These are phyloP conservation scores for Cyclostephanos tholiformis DNA, from an alignment of 108 stramenopile genomes.

Conservation along the genomic window DNA sequence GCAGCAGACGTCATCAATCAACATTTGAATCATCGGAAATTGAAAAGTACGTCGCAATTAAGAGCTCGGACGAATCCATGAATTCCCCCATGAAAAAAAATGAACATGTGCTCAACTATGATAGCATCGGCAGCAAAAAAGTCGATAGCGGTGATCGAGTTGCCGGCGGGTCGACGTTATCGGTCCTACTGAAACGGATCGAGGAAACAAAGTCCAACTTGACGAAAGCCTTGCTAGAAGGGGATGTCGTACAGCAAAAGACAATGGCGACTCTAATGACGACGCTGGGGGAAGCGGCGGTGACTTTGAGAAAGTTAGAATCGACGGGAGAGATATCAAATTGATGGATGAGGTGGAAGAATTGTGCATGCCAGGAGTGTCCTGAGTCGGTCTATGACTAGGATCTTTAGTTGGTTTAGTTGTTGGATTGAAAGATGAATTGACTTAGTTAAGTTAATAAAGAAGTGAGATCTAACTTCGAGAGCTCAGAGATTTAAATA, in stretches of 20 bases:
- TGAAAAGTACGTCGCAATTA: not conserved
- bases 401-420: too few species aligned
- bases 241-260: constrained; percentile 14
- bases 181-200: constrained; percentile 10
- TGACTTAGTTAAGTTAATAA: too few species aligned
- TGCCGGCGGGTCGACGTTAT: constrained; percentile 10
- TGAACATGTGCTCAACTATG: not conserved
- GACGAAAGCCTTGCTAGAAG: constrained; percentile 24
- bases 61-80: not conserved
- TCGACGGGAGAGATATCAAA: not conserved
- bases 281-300: constrained; percentile 29
- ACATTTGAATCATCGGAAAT: not conserved
- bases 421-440: too few species aligned
- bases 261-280: constrained; percentile 28
- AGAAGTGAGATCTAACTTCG: too few species aligned
- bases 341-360: not conserved
- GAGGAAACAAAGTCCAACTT: constrained; percentile 30
- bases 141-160: not conserved
- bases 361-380: too few species aligned
- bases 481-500: too few species aligned
- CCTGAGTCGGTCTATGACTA: too few species aligned
- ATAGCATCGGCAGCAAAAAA: not conserved
- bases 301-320: constrained; percentile 31
- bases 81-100: not conserved
- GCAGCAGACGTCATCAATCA: too few species aligned